Evolutionary conservation across 345 rosid genomes (phyloP).

Genomic region (Rhizophora mangle): DNA sequence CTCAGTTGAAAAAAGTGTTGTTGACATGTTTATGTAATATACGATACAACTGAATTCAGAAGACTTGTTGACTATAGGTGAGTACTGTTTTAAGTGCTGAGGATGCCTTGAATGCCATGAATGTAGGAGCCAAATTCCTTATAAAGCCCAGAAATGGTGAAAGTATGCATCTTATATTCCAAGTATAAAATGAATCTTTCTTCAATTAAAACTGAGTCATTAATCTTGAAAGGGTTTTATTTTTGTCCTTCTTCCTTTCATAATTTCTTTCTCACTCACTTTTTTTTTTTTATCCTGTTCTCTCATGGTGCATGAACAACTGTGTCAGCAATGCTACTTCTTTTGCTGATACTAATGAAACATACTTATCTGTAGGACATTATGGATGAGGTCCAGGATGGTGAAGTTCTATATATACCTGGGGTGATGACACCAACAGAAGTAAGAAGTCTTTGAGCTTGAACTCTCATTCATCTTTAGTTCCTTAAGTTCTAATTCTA

Average conservation of each 20-base stretch:
- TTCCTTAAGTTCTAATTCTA: too few relatives aligned
- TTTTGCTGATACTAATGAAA: not conserved
- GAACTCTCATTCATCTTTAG: not conserved
- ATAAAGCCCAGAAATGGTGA: conserved; percentile 54
- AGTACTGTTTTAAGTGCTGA: conserved; percentile 45
- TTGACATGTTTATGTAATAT: too few relatives aligned
- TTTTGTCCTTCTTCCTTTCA: not conserved
- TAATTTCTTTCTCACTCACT: not conserved
- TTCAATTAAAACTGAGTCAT: not conserved
- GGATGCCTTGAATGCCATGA: conserved; percentile 44
- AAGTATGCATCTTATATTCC: conserved; percentile 23
- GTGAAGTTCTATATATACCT: conserved; percentile 48
- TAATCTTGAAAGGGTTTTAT: not conserved
- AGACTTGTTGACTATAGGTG: conserved; percentile 27
- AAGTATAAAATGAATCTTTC: not conserved
- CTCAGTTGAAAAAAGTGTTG: too few relatives aligned
- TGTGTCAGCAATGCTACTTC: conserved; percentile 1
- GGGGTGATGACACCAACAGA: conserved; percentile 71
- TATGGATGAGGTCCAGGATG: conserved; percentile 29
- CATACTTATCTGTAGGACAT: conserved; percentile 35
- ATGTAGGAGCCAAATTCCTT: conserved; percentile 53
- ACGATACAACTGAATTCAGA: too few relatives aligned
- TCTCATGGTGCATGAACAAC: not conserved
- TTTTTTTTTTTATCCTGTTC: not conserved
- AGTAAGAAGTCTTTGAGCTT: conserved; percentile 30